phyloP scores from a whole-genome alignment of 1,284 basidiomycete genomes.

The Rhodofomes roseus region DNA sequence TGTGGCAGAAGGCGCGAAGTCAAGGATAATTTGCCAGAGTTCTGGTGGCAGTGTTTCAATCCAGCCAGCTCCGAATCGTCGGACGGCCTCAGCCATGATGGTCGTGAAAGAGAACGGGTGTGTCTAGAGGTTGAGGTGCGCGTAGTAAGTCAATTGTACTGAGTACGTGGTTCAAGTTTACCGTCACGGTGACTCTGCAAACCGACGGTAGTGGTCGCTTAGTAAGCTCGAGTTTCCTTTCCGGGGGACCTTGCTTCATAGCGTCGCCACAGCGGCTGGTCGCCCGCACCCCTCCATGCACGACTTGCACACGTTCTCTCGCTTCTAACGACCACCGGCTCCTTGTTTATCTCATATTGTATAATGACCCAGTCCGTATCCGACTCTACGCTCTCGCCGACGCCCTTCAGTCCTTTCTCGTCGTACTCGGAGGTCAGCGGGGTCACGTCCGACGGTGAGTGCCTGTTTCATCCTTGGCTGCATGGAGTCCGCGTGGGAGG shows the following conservation, averaged over 20 bases:
- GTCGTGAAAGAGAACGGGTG: no score
- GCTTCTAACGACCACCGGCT: constrained; percentile 1
- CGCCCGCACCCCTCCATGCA: constrained; percentile 15
- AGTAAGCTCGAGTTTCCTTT: background rate
- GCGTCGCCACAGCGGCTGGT: background rate
- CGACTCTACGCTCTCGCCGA: constrained; percentile 39
- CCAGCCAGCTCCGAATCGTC: background rate
- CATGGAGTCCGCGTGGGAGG: background rate
- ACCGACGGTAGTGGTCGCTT: no score
- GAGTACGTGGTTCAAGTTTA: no score
- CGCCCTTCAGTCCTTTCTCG: constrained; percentile 51
- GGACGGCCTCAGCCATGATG: no score
- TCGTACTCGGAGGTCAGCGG: constrained; percentile 49
- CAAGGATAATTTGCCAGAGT: background rate
- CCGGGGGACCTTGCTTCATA: background rate
- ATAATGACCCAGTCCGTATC: constrained; percentile 35
- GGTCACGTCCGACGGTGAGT: constrained; percentile 63
- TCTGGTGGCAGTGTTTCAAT: background rate
- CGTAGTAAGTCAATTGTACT: no score
- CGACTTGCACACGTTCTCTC: constrained; percentile 19
- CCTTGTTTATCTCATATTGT: constrained; percentile 12
- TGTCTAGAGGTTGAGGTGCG: no score
- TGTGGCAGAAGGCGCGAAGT: background rate
- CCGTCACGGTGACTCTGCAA: no score
- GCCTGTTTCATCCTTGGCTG: constrained; percentile 6